A percentile compares a stretch with the other conserved stretches of the same genome.
phyloP scores from a whole-genome alignment of 1,284 basidiomycete species.

The Ganoderma multipileum region DNA sequence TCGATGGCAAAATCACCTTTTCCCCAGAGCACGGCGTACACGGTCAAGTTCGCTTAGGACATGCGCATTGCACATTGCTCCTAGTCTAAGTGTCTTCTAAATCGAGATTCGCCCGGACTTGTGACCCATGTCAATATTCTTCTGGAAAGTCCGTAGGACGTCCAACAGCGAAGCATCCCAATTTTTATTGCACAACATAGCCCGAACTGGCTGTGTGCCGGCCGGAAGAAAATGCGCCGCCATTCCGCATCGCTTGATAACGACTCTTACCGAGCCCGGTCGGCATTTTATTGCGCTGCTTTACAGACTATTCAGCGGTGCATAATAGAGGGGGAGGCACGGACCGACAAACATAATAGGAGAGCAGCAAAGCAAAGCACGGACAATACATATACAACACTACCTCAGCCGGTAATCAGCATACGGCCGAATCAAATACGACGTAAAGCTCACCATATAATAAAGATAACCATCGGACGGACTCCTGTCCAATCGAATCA shows the following conservation, averaged over 20 bases:
- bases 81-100: no score
- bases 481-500: not conserved
- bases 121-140: no score
- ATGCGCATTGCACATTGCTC: no score
- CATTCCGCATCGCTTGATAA: not conserved
- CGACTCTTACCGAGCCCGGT: not conserved
- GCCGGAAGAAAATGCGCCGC: not conserved
- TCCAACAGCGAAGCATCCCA: no score
- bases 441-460: not conserved
- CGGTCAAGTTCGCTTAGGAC: no score
- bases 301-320: not conserved
- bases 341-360: not conserved
- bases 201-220: no score
- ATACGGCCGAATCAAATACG: not conserved
- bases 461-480: conserved; percentile 4
- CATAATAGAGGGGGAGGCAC: not conserved
- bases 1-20: no score
- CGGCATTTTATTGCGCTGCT: not conserved
- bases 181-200: no score
- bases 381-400: conserved; percentile 1
- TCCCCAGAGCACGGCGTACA: no score
- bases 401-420: not conserved
- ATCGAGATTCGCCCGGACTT: no score
- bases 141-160: no score
- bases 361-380: not conserved